Evolutionary conservation across 2,329 filamentous ascomycete genomes (phyloP).

Genomic region (Hymenoscyphus occultus): DNA sequence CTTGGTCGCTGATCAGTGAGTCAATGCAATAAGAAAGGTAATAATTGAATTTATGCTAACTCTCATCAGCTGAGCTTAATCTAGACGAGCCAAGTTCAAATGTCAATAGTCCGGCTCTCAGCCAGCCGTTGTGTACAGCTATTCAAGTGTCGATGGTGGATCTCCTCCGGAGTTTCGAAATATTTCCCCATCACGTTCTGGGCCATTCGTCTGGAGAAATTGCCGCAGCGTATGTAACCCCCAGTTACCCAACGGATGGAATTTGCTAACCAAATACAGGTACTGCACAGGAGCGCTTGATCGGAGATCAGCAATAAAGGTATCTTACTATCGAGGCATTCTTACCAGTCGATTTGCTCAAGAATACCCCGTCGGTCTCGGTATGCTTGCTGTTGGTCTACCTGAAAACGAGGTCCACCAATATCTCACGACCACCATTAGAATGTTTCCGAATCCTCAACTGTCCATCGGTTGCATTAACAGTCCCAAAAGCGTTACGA

Average conservation of each 20-base stretch:
- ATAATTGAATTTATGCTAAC: not conserved
- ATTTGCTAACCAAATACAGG: not conserved
- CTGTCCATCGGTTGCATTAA: conserved; percentile 36
- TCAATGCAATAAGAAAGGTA: not conserved
- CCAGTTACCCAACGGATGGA: not conserved
- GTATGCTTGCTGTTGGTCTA: conserved; percentile 52
- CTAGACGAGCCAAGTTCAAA: not conserved
- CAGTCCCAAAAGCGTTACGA: conserved; percentile 25
- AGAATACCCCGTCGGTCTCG: conserved; percentile 33
- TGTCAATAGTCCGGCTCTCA: conserved; percentile 5
- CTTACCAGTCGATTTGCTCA: conserved; percentile 11
- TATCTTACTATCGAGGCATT: conserved; percentile 23
- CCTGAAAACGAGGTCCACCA: conserved; percentile 21
- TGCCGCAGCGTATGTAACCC: conserved; percentile 34
- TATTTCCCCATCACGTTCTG: conserved; percentile 25
- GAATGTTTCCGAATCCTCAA: conserved; percentile 22
- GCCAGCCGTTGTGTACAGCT: conserved; percentile 22
- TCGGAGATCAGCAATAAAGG: conserved; percentile 8
- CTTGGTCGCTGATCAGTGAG: conserved; percentile 5
- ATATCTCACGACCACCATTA: not conserved
- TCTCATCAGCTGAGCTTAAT: not conserved
- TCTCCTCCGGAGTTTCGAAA: conserved; percentile 13
- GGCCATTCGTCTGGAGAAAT: conserved; percentile 36
- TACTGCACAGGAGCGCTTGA: conserved; percentile 28
- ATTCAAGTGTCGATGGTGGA: conserved; percentile 31